Base-by-base conservation (phyloP, 768 basidiomycete genomes). In the Phlebiopsis flavidoalba region DNA sequence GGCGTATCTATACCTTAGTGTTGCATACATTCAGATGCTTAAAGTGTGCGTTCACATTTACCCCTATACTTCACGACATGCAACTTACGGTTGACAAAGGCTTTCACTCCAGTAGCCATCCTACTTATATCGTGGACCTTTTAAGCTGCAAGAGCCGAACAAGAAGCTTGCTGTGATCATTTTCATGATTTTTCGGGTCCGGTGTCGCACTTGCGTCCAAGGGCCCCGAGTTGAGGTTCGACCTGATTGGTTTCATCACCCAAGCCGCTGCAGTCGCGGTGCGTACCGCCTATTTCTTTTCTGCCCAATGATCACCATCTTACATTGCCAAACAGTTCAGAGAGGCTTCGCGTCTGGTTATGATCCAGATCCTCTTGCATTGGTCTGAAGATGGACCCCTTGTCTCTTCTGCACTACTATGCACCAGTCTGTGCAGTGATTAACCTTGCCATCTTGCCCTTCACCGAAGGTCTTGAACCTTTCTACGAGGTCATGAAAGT, bases 341-440 rank as follows among this genome's bases (percentile, higher is more conserved):
- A n/a, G 96, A 99, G 75, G 89, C 93, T 0, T 89, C 91, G 19
- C 89, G 96, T 45, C 83, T 98, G 12, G 94, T 98, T 22, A 94
- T 97, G 86, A 98, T 98, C 62, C 91, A 98, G 72, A 85, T 95
- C 56, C 85, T 98, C 45, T 79, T 98, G 0, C 93, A 97, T 70
- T n/a, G 95, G 95, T 40, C 77, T 97, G 69, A 97, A 97, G 77
- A 98, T 98, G 95, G 94, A 97, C 70, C 96, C 96, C 0, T 83
- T 98, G 6, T 91, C 94, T 21, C 97, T 95, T 6, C 75, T 98
- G 55, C 92, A 98, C 77, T 98, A 96, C 77, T 97, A 95, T 70
- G 95, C 95, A 10, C 95, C 95, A 14, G 92, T 98, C 55, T 98
- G 96, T 72, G 94, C 96, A 0, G 72, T 79, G 62, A 91, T 98